Base-by-base conservation (phyloP, 805 yeast genomes). In the Nakazawaea ambrosiae region DNA sequence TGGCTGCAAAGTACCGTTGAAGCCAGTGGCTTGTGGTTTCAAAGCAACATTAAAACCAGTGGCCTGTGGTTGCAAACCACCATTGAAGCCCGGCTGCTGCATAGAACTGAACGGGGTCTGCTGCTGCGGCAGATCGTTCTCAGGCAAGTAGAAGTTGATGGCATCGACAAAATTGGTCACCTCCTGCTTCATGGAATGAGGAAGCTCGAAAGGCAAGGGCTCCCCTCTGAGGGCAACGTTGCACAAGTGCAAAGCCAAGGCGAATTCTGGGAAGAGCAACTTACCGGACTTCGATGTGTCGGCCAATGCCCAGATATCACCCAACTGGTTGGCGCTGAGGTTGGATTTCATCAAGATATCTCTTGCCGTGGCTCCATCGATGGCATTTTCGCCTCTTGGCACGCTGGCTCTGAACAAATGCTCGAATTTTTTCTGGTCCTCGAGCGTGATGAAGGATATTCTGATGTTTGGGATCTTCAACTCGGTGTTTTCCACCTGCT, bases 241-340 rank as follows among this genome's bases (percentile, higher is more conserved):
- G 54, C 95, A 88, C 48, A 90, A 67, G 57, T 88, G 90, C 68
- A 90, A 77, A 14, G 96, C 88, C 46, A 90, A 66, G 12, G 95
- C 95, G 66, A 90, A 90, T 58, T 90, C 97, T 2, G 97, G 97
- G 54, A 89, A 90, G 49, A 90, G 61, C 43, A 90, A 71, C 39
- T 77, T 70, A 2, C 97, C 97, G 6, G 92, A 79, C 50, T 77
- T 81, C 49, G 79, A 83, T 2, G 95, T 81, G 53, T 90, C 97
- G n/a, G 95, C 74, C 41, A 90, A 65, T 18, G 82, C 78, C 97
- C 97, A 90, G 43, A 90, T 82, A 49, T 77, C 86, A 3, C 90
- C 90, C 48, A 90, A 68, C 30, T 80, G 75, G 19, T 73, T 67
- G 3, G 95, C 87, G 29, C 75, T 66, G 37, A 90, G 66, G 5